Evolutionary conservation across 805 yeast species (phyloP).

Genomic region (Starmera caribaea): DNA sequence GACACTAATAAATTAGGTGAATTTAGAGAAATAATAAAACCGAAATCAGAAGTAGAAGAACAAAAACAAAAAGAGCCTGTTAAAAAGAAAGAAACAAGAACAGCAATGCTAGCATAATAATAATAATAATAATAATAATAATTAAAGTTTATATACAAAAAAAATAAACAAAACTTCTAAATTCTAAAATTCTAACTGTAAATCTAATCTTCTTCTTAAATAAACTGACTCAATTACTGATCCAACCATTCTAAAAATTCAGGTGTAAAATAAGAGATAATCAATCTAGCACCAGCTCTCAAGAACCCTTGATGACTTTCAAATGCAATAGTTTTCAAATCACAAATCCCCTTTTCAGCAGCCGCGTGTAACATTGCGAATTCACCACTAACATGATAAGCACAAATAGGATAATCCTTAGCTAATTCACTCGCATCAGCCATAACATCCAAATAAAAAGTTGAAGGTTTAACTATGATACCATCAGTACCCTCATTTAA

Average conservation of each 20-base stretch:
- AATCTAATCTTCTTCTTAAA: no score
- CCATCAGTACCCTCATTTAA: conserved; percentile 92
- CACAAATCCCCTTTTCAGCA: conserved; percentile 89
- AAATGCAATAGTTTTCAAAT: conserved; percentile 65
- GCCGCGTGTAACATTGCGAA: conserved; percentile 98
- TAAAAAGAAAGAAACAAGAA: conserved; percentile 9
- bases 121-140: neutral
- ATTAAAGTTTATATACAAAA: neutral
- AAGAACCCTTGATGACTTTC: conserved; percentile 87
- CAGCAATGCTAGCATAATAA: conserved; percentile 10
- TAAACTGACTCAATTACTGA: conserved; percentile 13
- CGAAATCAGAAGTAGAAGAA: conserved; percentile 9
- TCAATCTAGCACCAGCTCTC: conserved; percentile 91
- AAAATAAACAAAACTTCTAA: neutral
- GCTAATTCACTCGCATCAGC: conserved; percentile 81
- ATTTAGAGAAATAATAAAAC: conserved; percentile 4
- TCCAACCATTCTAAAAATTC: conserved; percentile 90
- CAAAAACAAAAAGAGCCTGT: neutral
- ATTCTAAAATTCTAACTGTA: neutral
- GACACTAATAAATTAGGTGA: conserved; percentile 1
- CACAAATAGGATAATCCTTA: conserved; percentile 79
- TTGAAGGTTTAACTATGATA: conserved; percentile 89
- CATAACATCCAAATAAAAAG: conserved; percentile 88
- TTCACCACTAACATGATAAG: conserved; percentile 96
- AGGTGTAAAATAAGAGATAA: conserved; percentile 91